Evolutionary conservation across 352 stramenopile genomes (phyloP).

Genomic region (Hyphochytrium catenoides): DNA sequence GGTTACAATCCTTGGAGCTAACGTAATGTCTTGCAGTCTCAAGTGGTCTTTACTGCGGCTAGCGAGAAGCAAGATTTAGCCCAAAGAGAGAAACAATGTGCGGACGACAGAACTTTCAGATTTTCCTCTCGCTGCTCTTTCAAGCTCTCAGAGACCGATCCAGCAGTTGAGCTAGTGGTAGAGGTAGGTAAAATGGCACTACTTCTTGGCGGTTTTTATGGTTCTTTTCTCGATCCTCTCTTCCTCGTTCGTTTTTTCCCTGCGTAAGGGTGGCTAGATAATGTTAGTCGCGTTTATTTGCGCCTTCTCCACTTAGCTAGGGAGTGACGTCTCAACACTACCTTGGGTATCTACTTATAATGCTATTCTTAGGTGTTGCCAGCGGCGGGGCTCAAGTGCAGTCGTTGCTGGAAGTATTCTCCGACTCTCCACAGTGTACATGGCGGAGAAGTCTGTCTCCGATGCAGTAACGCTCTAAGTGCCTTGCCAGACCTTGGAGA

Average conservation of each 20-base stretch:
- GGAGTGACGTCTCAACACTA: background rate
- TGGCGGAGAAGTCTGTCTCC: too few species aligned
- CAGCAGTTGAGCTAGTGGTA: too few species aligned
- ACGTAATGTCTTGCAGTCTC: slow-evolving; percentile 1
- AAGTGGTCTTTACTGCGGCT: slow-evolving; percentile 1
- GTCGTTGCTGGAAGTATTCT: slow-evolving; percentile 61
- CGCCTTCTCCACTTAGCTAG: background rate
- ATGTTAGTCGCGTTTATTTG: slow-evolving; percentile 13
- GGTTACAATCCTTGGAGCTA: too few species aligned
- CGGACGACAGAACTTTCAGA: too few species aligned
- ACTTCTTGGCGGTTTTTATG: too few species aligned
- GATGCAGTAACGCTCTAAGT: too few species aligned
- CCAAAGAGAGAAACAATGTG: too few species aligned
- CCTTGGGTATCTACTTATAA: slow-evolving; percentile 13
- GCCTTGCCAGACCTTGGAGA: too few species aligned
- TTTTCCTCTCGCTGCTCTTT: too few species aligned
- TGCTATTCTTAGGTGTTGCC: slow-evolving; percentile 25
- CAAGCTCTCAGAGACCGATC: too few species aligned
- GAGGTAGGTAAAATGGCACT: too few species aligned
- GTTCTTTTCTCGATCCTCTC: slow-evolving; percentile 33
- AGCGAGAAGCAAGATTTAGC: slow-evolving; percentile 5
- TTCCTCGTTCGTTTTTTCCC: slow-evolving; percentile 14
- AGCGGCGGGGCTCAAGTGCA: slow-evolving; percentile 51
- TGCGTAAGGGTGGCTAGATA: slow-evolving; percentile 13
- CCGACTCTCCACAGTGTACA: too few species aligned